Evolutionary conservation across 1,139 yeast species (phyloP), one percentile per base, ranked within the genome.

Genomic region (Taphrina confusa): DNA sequence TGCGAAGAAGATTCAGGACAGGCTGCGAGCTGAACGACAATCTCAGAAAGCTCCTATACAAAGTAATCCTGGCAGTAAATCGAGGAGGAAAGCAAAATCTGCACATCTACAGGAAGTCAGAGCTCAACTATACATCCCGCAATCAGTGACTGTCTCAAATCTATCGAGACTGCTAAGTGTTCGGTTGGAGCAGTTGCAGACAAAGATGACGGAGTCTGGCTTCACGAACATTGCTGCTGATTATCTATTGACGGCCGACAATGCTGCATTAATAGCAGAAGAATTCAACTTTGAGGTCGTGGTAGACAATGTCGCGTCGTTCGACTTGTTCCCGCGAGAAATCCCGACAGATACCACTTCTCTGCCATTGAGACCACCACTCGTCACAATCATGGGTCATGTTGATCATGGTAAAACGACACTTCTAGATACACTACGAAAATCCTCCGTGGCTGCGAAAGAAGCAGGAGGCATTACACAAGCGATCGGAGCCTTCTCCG

Each of bases 361-460:
- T 22, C 72, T 86, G 64, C 82, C 82, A 57, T 78, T 83, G 14
- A 77, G 98, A 66, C 90, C 98, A 0, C 98, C 99, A 0, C 86
- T 92, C 25, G 97, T 92, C 1, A 91, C 98, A 0, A 88, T 92
- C 57, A 92, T 92, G 97, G 99, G 99, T 3, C 99, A 92, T 73
- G 98, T 92, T 42, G 99, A 92, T 72, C 99, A 92, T 70, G 99
- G 99, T 1, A 92, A 92, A 70, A 92, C 99, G 1, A 91, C 98
- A 0, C 85, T 92, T 65, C 78, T 92, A 62, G 98, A 94, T 70
- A 81, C 83, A 67, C 75, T 94, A 67, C 78, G 97, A 52, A 89
- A 88, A 66, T 85, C 96, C 0, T 82, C 90, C 0, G 82, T 92
- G 6, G 97, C 86, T 0, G 82, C 82, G 30, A 81, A 83, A 44